Percentiles rank a stretch among this genome's conserved stretches.
These are phyloP conservation scores for Tribonema minus DNA, from an alignment of 108 stramenopile genomes.

Conservation along the genomic window DNA sequence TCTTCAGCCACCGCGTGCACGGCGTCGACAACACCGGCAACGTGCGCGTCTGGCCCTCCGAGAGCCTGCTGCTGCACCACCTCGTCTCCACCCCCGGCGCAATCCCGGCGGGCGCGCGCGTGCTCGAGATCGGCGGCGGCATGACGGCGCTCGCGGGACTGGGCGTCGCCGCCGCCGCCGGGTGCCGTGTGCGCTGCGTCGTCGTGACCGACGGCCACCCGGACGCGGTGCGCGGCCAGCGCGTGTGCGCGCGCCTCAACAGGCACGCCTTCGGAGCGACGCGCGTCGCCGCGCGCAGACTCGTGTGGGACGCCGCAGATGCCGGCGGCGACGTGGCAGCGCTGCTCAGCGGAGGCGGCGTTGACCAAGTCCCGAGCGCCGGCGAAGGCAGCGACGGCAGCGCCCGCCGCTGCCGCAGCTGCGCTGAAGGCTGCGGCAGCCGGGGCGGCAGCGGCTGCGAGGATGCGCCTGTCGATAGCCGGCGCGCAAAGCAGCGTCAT, in stretches of 20 bases:
- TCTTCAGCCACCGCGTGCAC: conserved; percentile 17
- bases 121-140: conserved; percentile 46
- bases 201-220: conserved; percentile 31
- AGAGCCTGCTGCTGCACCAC: conserved; percentile 31
- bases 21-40: conserved; percentile 54
- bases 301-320: conserved; percentile 6
- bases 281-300: neutral
- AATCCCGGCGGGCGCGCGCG: neutral
- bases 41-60: conserved; percentile 49
- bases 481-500: no score
- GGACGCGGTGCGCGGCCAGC: neutral
- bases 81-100: conserved; percentile 10
- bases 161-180: conserved; percentile 29
- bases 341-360: no score
- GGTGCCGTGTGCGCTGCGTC: no score
- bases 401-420: no score
- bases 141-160: conserved; percentile 35
- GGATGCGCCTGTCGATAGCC: no score
- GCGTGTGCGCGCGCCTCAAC: neutral
- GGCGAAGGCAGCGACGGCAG: no score
- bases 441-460: no score
- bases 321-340: neutral
- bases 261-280: no score
- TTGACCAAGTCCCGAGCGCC: no score
- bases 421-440: no score